Evolutionary conservation across 768 basidiomycete species (phyloP), one percentile per base, ranked within the genome.

Genomic region (Termitomyces sp.): DNA sequence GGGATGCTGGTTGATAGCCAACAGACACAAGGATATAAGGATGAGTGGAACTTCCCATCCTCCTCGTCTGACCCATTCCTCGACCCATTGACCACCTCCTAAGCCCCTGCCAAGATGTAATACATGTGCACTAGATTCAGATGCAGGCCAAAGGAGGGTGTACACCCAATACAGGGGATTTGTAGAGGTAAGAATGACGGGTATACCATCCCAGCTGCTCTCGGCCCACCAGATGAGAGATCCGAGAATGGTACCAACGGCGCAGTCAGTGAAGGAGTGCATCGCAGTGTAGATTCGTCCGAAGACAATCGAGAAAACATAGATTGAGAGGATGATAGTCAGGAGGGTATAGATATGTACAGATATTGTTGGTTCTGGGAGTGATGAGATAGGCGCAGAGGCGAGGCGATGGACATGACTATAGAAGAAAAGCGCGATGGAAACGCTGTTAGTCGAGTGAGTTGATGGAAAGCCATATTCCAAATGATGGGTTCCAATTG

Each of bases 401-500:
- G 83, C 79, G 45, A 86, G 79, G n/a, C 74, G 74, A 69, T 86
- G 81, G 55, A 87, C 69, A 48, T 86, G 79, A 3, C 83, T 74
- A 63, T 82, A 88, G 62, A 92, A 79, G 74, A 92, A 92, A 3
- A 98, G 81, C 0, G 94, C 94, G 68, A 97, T 91, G 32, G 93
- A 96, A 56, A 94, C 82, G 57, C 87, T 85, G 72, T 97, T 96
- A 8, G 95, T 93, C 2, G 93, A 91, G 68, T 99, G 96, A 0
- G 96, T 97, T 0, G 94, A 96, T 0, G 95, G 96, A 69, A 98
- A 96, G 29, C 96, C 96, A 66, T 96, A 96, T 76, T 96, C 94
- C 3, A 92, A 81, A 66, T 94, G 91, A 68, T 92, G 91, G 1
- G 77, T 82, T 14, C 91, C 88, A 56, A 93, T 87, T 5, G 87